Evolutionary conservation across 345 rosid genomes (phyloP), one percentile per base, ranked within the genome.

Genomic region (Dovyalis caffra): DNA sequence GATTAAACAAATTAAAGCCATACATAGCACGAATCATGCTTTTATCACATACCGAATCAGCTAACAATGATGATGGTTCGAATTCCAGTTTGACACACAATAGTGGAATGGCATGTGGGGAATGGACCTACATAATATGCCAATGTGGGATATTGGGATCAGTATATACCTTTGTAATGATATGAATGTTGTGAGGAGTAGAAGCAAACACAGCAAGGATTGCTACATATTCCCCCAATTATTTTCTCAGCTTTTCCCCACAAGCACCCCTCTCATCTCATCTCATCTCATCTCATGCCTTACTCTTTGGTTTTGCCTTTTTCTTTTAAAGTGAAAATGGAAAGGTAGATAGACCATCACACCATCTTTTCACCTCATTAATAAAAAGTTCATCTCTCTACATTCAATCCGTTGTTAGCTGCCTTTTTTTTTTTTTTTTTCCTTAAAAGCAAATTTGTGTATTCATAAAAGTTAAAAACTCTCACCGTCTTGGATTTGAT

Each of bases 201-300:
- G 88, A 86, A 83, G 89, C 87, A 78, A 89, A 86, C 80, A 83
- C 89, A 80, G 88, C 90, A 75, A 85, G 86, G 84, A 89, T 80
- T 79, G 85, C 79, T 85, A 62, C 76, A 72, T 70, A 72, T 71
- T 74, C 72, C 72, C 23, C 57, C 81, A 75, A 78, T 84, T 78
- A 81, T 80, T 79, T 60, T 60, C 65, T 40, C 63, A 15, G 25
- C 75, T 70, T 74, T 82, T 73, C 78, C 81, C 79, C 72, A 47
- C 80, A 65, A 43, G 31, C 68, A 16, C 8, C 29, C 70, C 6
- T 43, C 32, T 57, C 12, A 10, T 66, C 64, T 31, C 56, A 29
- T 23, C 15, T 8, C 71, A 31, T 26, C 56, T 12, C 26, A 15
- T 35, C 57, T 26, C 45, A 20, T 14, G n/a, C n/a, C 43, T 7